Percentiles rank a stretch among this genome's conserved stretches.
Evolutionary conservation across 805 yeast genomes (phyloP).

Genomic region (Teunomyces stri): DNA sequence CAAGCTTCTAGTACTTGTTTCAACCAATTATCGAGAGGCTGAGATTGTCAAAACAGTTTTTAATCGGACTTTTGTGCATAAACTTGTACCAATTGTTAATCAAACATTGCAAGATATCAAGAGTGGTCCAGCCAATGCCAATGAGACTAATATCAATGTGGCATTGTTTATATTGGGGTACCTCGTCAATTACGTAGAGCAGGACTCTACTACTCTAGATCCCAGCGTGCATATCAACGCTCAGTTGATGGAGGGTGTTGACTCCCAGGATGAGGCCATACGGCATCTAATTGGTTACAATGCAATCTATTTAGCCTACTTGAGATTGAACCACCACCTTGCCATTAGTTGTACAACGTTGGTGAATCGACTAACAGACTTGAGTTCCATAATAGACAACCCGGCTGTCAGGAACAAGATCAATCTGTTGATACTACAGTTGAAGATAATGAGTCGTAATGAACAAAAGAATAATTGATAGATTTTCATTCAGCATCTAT

Average conservation of each 20-base stretch:
- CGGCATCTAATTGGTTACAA: slow-evolving; percentile 17
- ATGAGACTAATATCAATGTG: neutral
- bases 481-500: slow-evolving; percentile 1
- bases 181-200: slow-evolving; percentile 12
- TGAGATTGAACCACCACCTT: slow-evolving; percentile 6
- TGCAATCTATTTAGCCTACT: slow-evolving; percentile 11
- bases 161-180: slow-evolving; percentile 14
- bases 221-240: neutral
- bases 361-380: neutral
- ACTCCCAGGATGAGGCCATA: slow-evolving; percentile 5
- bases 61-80: neutral
- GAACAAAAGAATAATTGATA: neutral
- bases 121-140: neutral
- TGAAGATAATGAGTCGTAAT: neutral
- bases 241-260: neutral
- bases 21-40: slow-evolving; percentile 8
- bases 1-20: slow-evolving; percentile 10
- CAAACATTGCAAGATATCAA: slow-evolving; percentile 2
- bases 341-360: neutral
- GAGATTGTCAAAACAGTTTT: neutral
- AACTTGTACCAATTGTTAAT: slow-evolving; percentile 1
- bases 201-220: neutral
- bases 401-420: neutral
- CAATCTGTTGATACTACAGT: slow-evolving; percentile 1
- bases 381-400: neutral